These are phyloP conservation scores for Microstroma glucosiphilum DNA, from an alignment of 1,284 basidiomycete species.

Conservation along the genomic window DNA sequence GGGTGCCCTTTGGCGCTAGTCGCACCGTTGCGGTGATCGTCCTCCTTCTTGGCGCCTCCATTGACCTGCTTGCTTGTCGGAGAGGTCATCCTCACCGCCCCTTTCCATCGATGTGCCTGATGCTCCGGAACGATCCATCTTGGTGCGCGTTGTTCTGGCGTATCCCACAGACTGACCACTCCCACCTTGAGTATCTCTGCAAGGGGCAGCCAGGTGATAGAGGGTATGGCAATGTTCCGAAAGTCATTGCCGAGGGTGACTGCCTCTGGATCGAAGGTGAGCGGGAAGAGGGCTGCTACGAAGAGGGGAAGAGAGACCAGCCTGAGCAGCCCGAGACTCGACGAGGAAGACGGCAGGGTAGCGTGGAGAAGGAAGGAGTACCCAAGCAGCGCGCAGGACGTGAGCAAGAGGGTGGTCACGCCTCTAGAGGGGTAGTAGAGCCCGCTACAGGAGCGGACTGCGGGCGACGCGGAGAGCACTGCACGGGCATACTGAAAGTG, in stretches of 20 bases:
- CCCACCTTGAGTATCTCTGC: not conserved
- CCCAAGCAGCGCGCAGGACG: not conserved
- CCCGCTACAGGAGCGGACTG: not conserved
- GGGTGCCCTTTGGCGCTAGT: not conserved
- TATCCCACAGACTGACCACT: not conserved
- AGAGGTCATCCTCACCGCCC: not conserved
- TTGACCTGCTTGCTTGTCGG: too few species aligned
- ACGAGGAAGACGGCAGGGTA: not conserved
- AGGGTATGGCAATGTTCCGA: not conserved
- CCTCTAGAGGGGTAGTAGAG: not conserved
- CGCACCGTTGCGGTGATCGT: not conserved
- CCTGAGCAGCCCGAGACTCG: not conserved
- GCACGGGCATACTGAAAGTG: not conserved
- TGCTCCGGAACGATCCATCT: slow-evolving; percentile 2
- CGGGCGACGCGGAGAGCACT: not conserved
- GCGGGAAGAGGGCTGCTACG: not conserved
- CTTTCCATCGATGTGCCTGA: not conserved
- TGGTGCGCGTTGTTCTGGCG: not conserved
- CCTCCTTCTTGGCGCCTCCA: not conserved
- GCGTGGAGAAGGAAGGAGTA: not conserved
- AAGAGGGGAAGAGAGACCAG: not conserved
- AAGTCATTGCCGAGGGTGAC: not conserved
- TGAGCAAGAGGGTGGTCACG: not conserved
- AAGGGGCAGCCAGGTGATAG: not conserved
- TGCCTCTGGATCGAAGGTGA: not conserved